Conservation (phyloP, 768 basidiomycete genomes). For the Pleurotus giganteus region DNA sequence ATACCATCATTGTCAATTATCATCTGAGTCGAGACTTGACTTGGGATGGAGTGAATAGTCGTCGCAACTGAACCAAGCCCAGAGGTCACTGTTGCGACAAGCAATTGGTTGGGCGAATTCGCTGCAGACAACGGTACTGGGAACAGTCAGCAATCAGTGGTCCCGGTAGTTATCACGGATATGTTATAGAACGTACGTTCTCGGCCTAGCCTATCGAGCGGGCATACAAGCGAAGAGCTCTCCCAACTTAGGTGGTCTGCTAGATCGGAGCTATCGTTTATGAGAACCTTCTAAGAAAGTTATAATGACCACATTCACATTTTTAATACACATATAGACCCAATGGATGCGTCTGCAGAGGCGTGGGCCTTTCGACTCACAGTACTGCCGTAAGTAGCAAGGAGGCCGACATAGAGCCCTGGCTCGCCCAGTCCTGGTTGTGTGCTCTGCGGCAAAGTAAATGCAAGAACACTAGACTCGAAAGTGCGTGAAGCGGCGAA, state of each 20-base stretch:
- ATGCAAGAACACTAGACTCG: constrained; percentile 42
- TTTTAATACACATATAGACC: constrained; percentile 47
- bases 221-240: constrained; percentile 40
- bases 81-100: constrained; percentile 54
- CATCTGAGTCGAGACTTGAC: constrained; percentile 18
- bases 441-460: constrained; percentile 36
- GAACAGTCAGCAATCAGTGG: constrained; percentile 49
- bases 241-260: constrained; percentile 52
- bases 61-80: constrained; percentile 36
- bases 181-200: constrained; percentile 39
- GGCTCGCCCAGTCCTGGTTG: constrained; percentile 26
- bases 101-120: constrained; percentile 56
- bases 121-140: constrained; percentile 58
- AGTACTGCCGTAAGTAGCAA: constrained; percentile 44
- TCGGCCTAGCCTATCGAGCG: constrained; percentile 39
- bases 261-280: constrained; percentile 48
- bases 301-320: constrained; percentile 40
- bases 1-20: neutral
- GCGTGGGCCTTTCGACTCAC: constrained; percentile 26
- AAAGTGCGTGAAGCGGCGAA: constrained; percentile 38
- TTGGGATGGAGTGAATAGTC: constrained; percentile 45
- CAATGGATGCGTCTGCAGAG: constrained; percentile 41
- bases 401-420: constrained; percentile 44
- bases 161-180: constrained; percentile 36
- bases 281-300: constrained; percentile 2